Evolutionary conservation across 164 flowering plant species (phyloP).

Genomic region (Annona cherimola): DNA sequence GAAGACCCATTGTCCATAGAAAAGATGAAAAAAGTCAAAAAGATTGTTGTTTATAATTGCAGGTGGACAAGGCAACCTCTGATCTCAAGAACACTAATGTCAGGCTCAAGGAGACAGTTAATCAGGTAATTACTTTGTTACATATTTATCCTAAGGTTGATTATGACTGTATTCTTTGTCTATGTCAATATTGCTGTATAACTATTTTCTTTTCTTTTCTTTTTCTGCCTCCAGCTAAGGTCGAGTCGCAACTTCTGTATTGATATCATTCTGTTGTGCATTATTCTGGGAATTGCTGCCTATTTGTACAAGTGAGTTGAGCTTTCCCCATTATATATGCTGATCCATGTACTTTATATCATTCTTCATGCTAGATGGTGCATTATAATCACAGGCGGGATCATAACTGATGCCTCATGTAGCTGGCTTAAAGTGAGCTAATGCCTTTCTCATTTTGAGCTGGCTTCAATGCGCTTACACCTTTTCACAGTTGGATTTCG

Average conservation of each 20-base stretch:
- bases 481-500: too few species aligned
- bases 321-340: neutral
- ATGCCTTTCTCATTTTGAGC: too few species aligned
- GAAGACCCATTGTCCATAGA: too few species aligned
- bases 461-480: too few species aligned
- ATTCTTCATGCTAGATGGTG: too few species aligned
- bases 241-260: constrained; percentile 94
- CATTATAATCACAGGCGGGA: too few species aligned
- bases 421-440: too few species aligned
- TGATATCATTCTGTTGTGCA: constrained; percentile 75
- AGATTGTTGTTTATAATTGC: constrained; percentile 3
- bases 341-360: neutral
- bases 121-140: constrained; percentile 48
- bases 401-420: too few species aligned
- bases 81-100: constrained; percentile 97
- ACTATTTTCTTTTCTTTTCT: neutral
- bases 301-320: constrained; percentile 88
- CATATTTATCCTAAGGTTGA: neutral
- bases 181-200: too few species aligned
- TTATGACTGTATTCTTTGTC: too few species aligned
- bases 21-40: neutral
- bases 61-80: constrained; percentile 91
- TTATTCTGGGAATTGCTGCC: constrained; percentile 91
- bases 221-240: constrained; percentile 68
- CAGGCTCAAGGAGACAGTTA: constrained; percentile 87